These are phyloP conservation scores for Talinum fruticosum DNA, from an alignment of 148 eudicot species.

Conservation along the genomic window DNA sequence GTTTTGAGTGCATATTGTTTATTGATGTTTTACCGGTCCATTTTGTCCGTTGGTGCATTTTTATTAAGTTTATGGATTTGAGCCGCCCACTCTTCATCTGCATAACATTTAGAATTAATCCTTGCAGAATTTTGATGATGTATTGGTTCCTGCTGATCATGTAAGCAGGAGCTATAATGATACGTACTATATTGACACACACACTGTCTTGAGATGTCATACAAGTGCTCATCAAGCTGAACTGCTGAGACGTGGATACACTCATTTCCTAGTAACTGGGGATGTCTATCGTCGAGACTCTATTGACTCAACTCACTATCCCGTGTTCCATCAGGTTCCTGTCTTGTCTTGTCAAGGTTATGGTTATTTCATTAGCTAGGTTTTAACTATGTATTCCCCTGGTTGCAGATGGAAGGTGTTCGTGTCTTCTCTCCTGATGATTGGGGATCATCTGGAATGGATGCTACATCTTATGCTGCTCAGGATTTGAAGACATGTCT, in stretches of 20 bases:
- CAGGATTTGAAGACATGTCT: slow-evolving; percentile 81
- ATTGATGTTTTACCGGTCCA: too few relatives aligned
- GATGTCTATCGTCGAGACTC: slow-evolving; percentile 98
- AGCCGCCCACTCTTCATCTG: too few relatives aligned
- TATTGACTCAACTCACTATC: slow-evolving; percentile 93
- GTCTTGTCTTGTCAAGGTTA: neutral
- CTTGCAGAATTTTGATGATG: slow-evolving; percentile 98
- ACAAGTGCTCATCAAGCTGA: slow-evolving; percentile 99
- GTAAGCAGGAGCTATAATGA: slow-evolving; percentile 98
- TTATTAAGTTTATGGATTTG: too few relatives aligned
- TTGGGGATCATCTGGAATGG: slow-evolving; percentile 78
- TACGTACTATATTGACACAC: slow-evolving; percentile 82
- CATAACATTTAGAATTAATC: slow-evolving; percentile 18
- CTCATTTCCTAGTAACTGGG: slow-evolving; percentile 87
- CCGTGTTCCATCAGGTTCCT: slow-evolving; percentile 93
- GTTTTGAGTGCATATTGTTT: too few relatives aligned
- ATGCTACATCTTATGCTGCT: slow-evolving; percentile 70
- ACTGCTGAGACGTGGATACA: slow-evolving; percentile 67
- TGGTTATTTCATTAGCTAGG: neutral
- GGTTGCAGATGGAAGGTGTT: slow-evolving; percentile 89
- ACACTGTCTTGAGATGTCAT: slow-evolving; percentile 93
- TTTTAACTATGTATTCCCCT: neutral
- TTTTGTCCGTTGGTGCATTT: too few relatives aligned
- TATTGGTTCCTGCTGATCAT: slow-evolving; percentile 96
- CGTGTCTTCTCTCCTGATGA: slow-evolving; percentile 72